These are phyloP conservation scores for Coniochaeta hoffmannii DNA, from an alignment of 2,329 filamentous ascomycete species.

Conservation along the genomic window DNA sequence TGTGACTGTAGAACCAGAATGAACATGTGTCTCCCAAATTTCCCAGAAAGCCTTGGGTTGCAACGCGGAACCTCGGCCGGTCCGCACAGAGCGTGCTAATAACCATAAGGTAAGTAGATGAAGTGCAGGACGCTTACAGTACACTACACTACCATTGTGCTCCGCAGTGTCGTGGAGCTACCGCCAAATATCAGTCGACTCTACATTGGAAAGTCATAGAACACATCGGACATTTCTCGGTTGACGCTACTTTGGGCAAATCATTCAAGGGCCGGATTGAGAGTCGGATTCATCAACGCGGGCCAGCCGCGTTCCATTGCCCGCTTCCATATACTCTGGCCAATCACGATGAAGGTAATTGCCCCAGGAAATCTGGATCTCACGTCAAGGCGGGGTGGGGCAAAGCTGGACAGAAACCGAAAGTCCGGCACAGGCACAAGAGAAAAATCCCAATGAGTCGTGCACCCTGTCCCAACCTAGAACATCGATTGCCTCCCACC, in stretches of 20 bases:
- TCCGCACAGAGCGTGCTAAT: neutral
- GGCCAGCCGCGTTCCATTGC: neutral
- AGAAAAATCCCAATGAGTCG: neutral
- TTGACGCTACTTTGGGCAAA: neutral
- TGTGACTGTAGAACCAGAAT: neutral
- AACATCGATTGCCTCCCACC: neutral
- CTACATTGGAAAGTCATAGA: neutral
- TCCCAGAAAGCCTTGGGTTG: neutral
- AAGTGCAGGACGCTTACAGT: neutral
- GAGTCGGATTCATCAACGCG: neutral
- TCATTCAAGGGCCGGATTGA: neutral
- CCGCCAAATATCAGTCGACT: neutral
- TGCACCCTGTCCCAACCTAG: neutral
- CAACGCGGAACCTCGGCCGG: neutral
- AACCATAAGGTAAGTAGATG: neutral
- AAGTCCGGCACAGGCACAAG: conserved; percentile 2
- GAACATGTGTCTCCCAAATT: neutral
- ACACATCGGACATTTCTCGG: neutral
- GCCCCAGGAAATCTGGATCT: conserved; percentile 1
- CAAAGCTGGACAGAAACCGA: neutral
- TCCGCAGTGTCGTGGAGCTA: neutral
- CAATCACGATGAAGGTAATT: conserved; percentile 2
- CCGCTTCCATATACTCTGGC: neutral
- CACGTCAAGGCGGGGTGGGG: conserved; percentile 1
- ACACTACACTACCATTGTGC: neutral